Evolutionary conservation across 1,284 basidiomycete genomes (phyloP), one percentile per base, ranked within the genome.

Genomic region (Tilletia indica): DNA sequence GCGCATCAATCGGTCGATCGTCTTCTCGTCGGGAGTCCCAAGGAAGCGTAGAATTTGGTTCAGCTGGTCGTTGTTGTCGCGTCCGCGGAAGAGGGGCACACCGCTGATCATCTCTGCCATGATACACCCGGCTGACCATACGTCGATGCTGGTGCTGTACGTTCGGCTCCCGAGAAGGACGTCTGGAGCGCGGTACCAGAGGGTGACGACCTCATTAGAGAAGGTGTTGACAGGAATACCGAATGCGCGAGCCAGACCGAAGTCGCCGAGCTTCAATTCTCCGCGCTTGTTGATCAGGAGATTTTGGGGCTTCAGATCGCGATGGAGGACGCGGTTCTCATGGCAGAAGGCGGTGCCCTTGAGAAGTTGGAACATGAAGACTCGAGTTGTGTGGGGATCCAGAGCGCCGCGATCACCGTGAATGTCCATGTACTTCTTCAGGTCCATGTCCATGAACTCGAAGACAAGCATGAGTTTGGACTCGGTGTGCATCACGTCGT

Each of bases 381-480:
- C 95, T 76, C 94, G 91, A 75, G 98, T 94, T n/a, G 93, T 94
- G 72, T 89, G 88, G 0, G 94, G 92, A 71, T 96, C 93, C 58
- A 99, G 89, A 11, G 97, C 95, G 71, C 96, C 94, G 72, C 93
- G 91, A 77, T 97, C 93, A 68, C 97, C 97, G 78, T 98, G 92
- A 47, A 93, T 91, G 85, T 99, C 97, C 97, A 99, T 99, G 86
- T 98, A 99, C 84, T 95, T 94, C 86, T 99, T 99, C 71, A 99
- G 88, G 86, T 99, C 97, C 85, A 95, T 92, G 83, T 99, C 97
- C 86, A 97, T 97, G 85, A 91, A 99, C 86, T 99, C 97, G 85
- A 99, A 98, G 74, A 99, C 97, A 74, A 99, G 93, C 80, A 98
- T 93, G 61, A 99, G 91, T 82, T 99, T 99, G 39, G 94, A 92